These are phyloP conservation scores for Lasiodiplodia sp. DNA, from an alignment of 2,329 filamentous ascomycete species.

Conservation along the genomic window DNA sequence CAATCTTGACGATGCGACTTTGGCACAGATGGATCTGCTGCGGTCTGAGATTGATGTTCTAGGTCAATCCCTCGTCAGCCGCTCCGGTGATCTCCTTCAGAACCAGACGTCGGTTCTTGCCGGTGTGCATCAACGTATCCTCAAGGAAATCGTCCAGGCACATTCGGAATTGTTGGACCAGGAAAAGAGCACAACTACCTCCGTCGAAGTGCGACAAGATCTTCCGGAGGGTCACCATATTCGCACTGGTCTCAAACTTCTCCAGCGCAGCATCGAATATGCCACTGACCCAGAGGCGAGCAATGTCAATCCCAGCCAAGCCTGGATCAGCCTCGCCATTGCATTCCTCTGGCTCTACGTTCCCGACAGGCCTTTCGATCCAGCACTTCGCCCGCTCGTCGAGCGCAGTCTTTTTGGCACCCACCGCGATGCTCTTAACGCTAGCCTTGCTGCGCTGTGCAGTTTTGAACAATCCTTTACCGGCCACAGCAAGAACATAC, in stretches of 20 bases:
- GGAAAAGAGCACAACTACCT: no score
- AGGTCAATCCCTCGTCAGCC: conserved; percentile 44
- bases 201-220: not conserved
- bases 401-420: conserved; percentile 67
- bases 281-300: not conserved
- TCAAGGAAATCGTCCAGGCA: conserved; percentile 37
- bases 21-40: conserved; percentile 51
- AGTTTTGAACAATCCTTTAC: conserved; percentile 73
- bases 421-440: conserved; percentile 62
- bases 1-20: conserved; percentile 44
- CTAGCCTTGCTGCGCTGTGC: conserved; percentile 66
- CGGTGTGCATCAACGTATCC: conserved; percentile 37
- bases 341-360: conserved; percentile 81
- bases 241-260: conserved; percentile 23
- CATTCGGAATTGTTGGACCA: conserved; percentile 31
- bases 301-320: conserved; percentile 49
- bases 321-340: conserved; percentile 79
- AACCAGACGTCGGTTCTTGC: conserved; percentile 42
- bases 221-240: conserved; percentile 42
- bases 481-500: conserved; percentile 71
- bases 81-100: conserved; percentile 43
- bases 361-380: conserved; percentile 86
- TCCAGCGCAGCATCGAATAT: conserved; percentile 15
- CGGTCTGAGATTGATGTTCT: conserved; percentile 49
- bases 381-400: conserved; percentile 68